Percentiles rank a stretch among this genome's conserved stretches.
Conservation (phyloP, 345 rosid genomes). For the Eucalyptus dawsonii region DNA sequence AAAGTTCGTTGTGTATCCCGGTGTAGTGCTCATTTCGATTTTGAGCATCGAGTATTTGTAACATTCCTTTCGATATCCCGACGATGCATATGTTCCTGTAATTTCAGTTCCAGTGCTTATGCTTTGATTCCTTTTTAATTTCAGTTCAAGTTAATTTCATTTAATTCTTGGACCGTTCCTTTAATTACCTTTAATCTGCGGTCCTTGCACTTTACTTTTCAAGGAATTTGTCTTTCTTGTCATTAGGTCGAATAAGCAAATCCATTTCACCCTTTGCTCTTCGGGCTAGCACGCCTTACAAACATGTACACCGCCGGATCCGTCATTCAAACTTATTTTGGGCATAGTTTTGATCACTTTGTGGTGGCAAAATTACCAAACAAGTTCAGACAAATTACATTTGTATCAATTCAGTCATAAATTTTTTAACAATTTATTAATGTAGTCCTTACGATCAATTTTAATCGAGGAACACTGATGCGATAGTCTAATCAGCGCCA, state of each 20-base stretch:
- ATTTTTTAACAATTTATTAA: too few relatives aligned
- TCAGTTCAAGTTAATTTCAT: neutral
- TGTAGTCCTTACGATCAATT: too few relatives aligned
- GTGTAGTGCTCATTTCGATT: neutral
- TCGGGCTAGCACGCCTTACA: neutral
- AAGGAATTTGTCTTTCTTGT: neutral
- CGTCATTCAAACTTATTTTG: neutral
- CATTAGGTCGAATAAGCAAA: neutral
- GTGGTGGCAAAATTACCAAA: neutral
- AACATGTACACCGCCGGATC: neutral
- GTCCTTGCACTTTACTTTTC: neutral
- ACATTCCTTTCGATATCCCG: too few relatives aligned
- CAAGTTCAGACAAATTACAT: fast-evolving
- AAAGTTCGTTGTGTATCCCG: neutral
- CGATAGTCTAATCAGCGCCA: fast-evolving
- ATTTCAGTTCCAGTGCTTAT: neutral
- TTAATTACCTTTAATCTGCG: neutral
- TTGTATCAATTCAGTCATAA: too few relatives aligned
- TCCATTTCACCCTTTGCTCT: neutral
- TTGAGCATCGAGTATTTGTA: neutral
- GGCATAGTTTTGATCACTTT: neutral
- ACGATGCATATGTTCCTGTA: too few relatives aligned
- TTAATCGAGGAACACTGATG: fast-evolving
- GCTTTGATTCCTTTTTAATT: too few relatives aligned
- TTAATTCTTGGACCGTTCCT: neutral